phyloP scores from a whole-genome alignment of 257 asterid species.

The Perilla frutescens region DNA sequence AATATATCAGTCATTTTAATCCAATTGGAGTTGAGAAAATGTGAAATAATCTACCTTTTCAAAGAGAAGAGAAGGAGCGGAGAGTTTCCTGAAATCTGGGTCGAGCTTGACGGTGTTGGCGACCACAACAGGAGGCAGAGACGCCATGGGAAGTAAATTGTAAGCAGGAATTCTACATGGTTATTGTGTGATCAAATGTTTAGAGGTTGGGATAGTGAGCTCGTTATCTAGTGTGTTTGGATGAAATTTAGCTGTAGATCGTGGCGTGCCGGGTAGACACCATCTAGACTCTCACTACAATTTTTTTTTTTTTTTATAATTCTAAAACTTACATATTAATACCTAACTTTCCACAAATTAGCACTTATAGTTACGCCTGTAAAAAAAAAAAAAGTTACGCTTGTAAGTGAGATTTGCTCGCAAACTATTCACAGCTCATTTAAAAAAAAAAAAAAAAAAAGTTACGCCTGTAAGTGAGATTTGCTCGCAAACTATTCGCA shows the following conservation, averaged over 20 bases:
- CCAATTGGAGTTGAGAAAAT: neutral
- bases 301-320: no score
- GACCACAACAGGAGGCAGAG: constrained; percentile 67
- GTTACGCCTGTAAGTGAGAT: no score
- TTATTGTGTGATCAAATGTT: constrained; percentile 20
- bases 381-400: no score
- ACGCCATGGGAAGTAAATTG: constrained; percentile 63
- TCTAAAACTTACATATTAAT: no score
- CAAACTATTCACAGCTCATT: no score
- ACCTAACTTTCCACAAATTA: no score
- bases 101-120: constrained; percentile 73
- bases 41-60: constrained; percentile 57
- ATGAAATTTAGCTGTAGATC: constrained; percentile 44
- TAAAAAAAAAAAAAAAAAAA: no score
- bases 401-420: no score
- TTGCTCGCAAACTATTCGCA: no score
- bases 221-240: constrained; percentile 64
- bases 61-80: constrained; percentile 53
- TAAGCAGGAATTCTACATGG: constrained; percentile 23
- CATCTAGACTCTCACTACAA: no score
- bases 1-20: neutral
- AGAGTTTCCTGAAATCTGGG: constrained; percentile 55
- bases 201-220: neutral
- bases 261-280: no score
- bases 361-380: no score